A percentile compares a stretch with the other conserved stretches of the same genome.
phyloP scores from a whole-genome alignment of 1,139 yeast genomes.

The Pneumocystis jirovecii region DNA sequence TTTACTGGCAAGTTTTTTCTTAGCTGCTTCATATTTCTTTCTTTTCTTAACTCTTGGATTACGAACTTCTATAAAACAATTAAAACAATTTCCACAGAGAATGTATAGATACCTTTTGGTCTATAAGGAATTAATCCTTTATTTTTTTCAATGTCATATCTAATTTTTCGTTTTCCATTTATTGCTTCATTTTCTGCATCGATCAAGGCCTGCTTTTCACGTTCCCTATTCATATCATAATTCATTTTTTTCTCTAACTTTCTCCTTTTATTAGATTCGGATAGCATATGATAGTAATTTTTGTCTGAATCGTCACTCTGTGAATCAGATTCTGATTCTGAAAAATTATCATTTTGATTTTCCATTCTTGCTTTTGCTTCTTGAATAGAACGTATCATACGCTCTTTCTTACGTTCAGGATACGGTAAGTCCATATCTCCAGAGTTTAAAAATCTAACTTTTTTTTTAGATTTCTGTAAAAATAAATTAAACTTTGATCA shows the following conservation, averaged over 20 bases:
- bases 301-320: slow-evolving; percentile 34
- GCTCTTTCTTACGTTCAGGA: slow-evolving; percentile 72
- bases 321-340: neutral
- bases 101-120: slow-evolving; percentile 41
- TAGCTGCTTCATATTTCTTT: slow-evolving; percentile 86
- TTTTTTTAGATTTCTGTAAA: neutral
- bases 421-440: slow-evolving; percentile 94
- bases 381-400: slow-evolving; percentile 71
- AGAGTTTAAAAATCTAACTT: slow-evolving; percentile 26
- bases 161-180: slow-evolving; percentile 86
- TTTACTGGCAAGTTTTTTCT: slow-evolving; percentile 81
- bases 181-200: slow-evolving; percentile 45
- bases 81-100: neutral
- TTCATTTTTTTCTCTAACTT: slow-evolving; percentile 47
- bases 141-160: slow-evolving; percentile 83
- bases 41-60: slow-evolving; percentile 97
- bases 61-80: slow-evolving; percentile 37
- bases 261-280: slow-evolving; percentile 35
- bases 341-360: slow-evolving; percentile 25
- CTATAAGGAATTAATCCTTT: slow-evolving; percentile 89
- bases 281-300: slow-evolving; percentile 16
- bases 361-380: slow-evolving; percentile 59
- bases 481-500: neutral
- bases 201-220: slow-evolving; percentile 69
- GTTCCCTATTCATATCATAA: slow-evolving; percentile 59